A percentile compares a stretch with the other conserved stretches of the same genome.
Evolutionary conservation across 495 filamentous ascomycete species (phyloP).

Genomic region (Neurospora sp.): DNA sequence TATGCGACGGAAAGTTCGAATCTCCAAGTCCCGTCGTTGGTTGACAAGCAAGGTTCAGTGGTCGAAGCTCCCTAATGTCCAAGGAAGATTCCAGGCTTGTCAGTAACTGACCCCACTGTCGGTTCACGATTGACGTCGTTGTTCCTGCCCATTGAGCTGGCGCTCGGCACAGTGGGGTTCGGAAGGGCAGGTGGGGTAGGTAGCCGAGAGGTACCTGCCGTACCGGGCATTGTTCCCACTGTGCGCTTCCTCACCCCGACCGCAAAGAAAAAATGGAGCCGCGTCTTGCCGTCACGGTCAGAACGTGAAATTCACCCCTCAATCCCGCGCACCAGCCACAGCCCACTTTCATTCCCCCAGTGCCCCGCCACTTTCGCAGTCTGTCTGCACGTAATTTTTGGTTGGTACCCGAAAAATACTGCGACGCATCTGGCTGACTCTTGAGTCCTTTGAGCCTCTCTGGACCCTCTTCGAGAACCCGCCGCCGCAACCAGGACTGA

Average conservation of each 20-base stretch:
- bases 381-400: slow-evolving; percentile 14
- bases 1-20: background rate
- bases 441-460: slow-evolving; percentile 9
- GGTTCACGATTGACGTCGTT: background rate
- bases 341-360: slow-evolving; percentile 10
- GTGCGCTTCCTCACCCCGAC: background rate
- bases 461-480: slow-evolving; percentile 1
- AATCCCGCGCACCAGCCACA: slow-evolving; percentile 16
- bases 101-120: background rate
- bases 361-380: background rate
- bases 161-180: background rate
- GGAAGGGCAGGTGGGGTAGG: background rate
- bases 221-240: background rate
- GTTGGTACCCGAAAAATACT: slow-evolving; percentile 17
- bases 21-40: background rate
- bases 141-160: background rate
- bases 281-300: background rate
- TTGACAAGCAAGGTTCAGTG: background rate
- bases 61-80: background rate
- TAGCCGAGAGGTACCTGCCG: background rate
- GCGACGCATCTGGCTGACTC: slow-evolving; percentile 15
- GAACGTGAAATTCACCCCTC: background rate
- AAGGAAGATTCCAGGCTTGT: background rate
- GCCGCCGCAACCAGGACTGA: background rate
- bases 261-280: background rate